Percentiles rank a stretch among this genome's conserved stretches.
Conservation (phyloP, 2,329 filamentous ascomycete species). For the Fusarium sp. region DNA sequence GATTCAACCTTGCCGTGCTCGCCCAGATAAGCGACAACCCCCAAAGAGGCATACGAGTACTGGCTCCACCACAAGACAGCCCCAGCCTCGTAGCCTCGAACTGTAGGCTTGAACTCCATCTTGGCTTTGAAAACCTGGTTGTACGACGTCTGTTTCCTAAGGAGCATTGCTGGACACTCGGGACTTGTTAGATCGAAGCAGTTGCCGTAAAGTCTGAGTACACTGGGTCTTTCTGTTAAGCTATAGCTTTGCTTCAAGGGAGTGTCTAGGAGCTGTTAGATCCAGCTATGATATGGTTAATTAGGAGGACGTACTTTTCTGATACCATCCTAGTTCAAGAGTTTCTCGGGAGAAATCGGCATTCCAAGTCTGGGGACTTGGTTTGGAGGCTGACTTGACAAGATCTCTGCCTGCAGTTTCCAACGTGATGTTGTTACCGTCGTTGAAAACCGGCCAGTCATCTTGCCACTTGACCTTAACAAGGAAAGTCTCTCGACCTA, state of each 20-base stretch:
- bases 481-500: slow-evolving; percentile 43
- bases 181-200: slow-evolving; percentile 63
- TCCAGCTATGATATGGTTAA: fast-evolving
- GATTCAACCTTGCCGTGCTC: neutral
- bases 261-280: slow-evolving; percentile 31
- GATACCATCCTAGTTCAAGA: slow-evolving; percentile 44
- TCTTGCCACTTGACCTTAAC: slow-evolving; percentile 43
- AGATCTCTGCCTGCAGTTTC: slow-evolving; percentile 29
- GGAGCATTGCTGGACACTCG: slow-evolving; percentile 61
- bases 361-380: slow-evolving; percentile 11
- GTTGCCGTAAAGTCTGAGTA: slow-evolving; percentile 62
- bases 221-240: slow-evolving; percentile 56
- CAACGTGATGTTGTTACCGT: slow-evolving; percentile 39
- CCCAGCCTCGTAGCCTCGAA: slow-evolving; percentile 61
- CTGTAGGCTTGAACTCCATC: slow-evolving; percentile 59
- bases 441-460: slow-evolving; percentile 43
- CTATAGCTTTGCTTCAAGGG: slow-evolving; percentile 54
- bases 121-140: slow-evolving; percentile 55
- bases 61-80: slow-evolving; percentile 66
- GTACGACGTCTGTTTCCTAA: slow-evolving; percentile 64
- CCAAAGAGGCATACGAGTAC: slow-evolving; percentile 51
- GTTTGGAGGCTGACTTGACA: neutral
- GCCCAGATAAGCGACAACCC: slow-evolving; percentile 24
- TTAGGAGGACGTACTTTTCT: slow-evolving; percentile 32
- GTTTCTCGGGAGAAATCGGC: slow-evolving; percentile 28